These are phyloP conservation scores for Penicillium manginii DNA, from an alignment of 495 filamentous ascomycete genomes.

Conservation along the genomic window DNA sequence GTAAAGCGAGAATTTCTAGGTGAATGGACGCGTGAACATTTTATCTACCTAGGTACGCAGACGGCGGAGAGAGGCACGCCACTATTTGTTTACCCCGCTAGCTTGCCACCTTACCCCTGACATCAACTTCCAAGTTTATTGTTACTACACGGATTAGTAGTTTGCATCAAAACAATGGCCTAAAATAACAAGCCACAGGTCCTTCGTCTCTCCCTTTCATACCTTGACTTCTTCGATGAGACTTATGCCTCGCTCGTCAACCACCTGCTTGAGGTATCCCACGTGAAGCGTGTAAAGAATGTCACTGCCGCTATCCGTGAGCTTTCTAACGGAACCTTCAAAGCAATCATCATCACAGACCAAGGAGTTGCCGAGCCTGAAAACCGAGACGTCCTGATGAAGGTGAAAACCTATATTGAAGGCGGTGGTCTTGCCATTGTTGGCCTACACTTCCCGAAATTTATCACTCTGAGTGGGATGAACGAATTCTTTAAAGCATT, in stretches of 20 bases:
- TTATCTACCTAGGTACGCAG: too few relatives aligned
- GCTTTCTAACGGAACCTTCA: constrained; percentile 11
- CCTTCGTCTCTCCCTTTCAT: constrained; percentile 23
- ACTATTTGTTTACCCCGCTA: too few relatives aligned
- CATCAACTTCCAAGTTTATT: too few relatives aligned
- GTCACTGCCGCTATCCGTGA: constrained; percentile 10
- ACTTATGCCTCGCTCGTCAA: constrained; percentile 18
- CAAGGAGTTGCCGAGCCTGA: constrained; percentile 16
- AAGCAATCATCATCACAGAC: constrained; percentile 26
- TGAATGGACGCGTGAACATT: too few relatives aligned
- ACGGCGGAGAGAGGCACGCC: too few relatives aligned
- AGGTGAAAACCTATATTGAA: constrained; percentile 17
- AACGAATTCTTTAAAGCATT: constrained; percentile 29
- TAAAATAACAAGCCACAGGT: constrained; percentile 17
- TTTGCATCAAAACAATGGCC: neutral
- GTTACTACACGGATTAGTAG: too few relatives aligned
- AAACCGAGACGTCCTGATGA: constrained; percentile 16
- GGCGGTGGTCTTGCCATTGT: constrained; percentile 32
- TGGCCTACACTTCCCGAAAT: constrained; percentile 36
- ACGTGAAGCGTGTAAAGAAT: constrained; percentile 22
- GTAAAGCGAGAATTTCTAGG: too few relatives aligned
- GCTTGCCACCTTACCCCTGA: too few relatives aligned
- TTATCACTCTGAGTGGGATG: constrained; percentile 22
- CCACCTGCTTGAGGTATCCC: constrained; percentile 3
- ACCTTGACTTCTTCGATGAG: constrained; percentile 19